phyloP scores from a whole-genome alignment of 2,329 filamentous ascomycete species.

The Scytalidium lignicola region DNA sequence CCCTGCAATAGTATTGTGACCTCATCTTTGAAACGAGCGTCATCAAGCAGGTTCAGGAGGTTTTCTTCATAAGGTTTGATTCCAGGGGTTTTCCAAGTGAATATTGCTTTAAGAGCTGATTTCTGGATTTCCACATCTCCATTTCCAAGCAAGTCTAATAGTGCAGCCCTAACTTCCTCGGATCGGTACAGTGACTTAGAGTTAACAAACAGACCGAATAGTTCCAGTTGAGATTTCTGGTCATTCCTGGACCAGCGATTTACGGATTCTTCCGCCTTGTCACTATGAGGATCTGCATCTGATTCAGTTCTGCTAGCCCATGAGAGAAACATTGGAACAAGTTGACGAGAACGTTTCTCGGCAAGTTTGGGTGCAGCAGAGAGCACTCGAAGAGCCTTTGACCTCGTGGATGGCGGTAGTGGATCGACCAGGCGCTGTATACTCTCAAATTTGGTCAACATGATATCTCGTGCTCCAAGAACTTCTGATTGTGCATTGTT shows the following conservation, averaged over 20 bases:
- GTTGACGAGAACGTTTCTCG: slow-evolving; percentile 76
- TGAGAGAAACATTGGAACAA: slow-evolving; percentile 80
- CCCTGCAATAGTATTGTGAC: slow-evolving; percentile 82
- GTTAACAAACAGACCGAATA: slow-evolving; percentile 84
- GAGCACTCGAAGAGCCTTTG: slow-evolving; percentile 76
- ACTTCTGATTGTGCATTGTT: slow-evolving; percentile 47
- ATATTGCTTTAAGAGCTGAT: slow-evolving; percentile 73
- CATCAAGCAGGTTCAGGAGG: slow-evolving; percentile 80
- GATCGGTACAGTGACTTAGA: slow-evolving; percentile 77
- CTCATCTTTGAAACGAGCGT: slow-evolving; percentile 88
- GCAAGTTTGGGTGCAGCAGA: slow-evolving; percentile 68
- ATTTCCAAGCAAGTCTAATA: slow-evolving; percentile 74
- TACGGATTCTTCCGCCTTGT: slow-evolving; percentile 22
- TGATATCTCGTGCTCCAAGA: slow-evolving; percentile 48
- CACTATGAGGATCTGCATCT: slow-evolving; percentile 20
- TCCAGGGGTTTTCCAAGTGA: slow-evolving; percentile 81
- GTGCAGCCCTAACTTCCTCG: slow-evolving; percentile 67
- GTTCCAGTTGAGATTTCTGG: slow-evolving; percentile 72
- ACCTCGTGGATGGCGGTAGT: slow-evolving; percentile 54
- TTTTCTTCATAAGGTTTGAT: slow-evolving; percentile 79
- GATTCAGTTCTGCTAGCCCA: slow-evolving; percentile 59
- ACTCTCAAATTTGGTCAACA: slow-evolving; percentile 60
- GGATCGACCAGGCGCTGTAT: slow-evolving; percentile 52
- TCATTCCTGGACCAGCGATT: slow-evolving; percentile 70
- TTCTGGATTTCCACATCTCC: slow-evolving; percentile 89